Evolutionary conservation across 352 stramenopile species (phyloP), one percentile per base, ranked within the genome.

Genomic region (Globisporangium polare): DNA sequence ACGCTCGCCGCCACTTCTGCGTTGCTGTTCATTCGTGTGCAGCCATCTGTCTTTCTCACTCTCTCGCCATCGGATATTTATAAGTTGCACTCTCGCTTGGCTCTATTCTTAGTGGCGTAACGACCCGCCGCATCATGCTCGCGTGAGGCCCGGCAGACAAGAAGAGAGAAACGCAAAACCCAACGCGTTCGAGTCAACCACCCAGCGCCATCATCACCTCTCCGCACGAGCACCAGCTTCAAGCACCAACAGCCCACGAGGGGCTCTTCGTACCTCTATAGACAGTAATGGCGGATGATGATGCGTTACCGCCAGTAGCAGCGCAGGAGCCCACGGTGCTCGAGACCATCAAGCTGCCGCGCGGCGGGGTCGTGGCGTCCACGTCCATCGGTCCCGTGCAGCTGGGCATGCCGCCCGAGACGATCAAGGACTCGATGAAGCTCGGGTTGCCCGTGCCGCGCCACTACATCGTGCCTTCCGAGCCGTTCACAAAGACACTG

Each of bases 341-440:
- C 20, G 82, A 92, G 68, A 80, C 79, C 10, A 83, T 88, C 50
- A 77, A 86, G 29, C 78, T 94, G 33, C 85, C 85, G 15, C 78
- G 83, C 31, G 86, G 86, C 13, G 86, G 86, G 33, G 76, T 89
- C 15, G 82, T 95, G 37, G 79, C 74, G 18, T 89, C 80, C 31
- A 95, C 86, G 5, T 88, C 77, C 55, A 86, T 94, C 42, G 86
- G 85, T 1, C 85, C 85, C 31, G 80, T 94, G 47, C 85, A 94
- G 62, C 80, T 98, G 51, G 96, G 96, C 58, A 98, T 99, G 68
- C 96, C 95, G 20, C 96, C 96, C 0, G 96, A 99, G 75, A 99
- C 94, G 15, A 99, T 99, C 83, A 99, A 99, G 68, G 96, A 99
- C 72, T 97, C 83, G 53, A 98, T 99, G 92, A 90, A 86, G 61